Conservation (phyloP, 1,139 yeast genomes). For the Candida sp. region DNA sequence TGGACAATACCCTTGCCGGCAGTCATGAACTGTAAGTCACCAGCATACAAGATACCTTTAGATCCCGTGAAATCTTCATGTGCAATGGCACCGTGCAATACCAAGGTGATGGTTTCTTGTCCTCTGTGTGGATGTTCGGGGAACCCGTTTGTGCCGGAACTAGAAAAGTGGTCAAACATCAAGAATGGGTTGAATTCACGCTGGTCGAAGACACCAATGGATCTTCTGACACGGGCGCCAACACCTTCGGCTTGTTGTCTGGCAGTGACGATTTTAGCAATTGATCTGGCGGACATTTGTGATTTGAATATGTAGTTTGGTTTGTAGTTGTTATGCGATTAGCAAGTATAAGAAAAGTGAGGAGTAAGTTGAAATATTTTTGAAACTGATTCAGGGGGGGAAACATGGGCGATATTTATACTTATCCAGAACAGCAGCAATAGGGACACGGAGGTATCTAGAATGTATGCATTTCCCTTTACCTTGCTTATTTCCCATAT, state of each 20-base stretch:
- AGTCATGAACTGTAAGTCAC: constrained; percentile 95
- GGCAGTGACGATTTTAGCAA: constrained; percentile 65
- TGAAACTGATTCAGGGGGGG: not conserved
- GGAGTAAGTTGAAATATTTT: no score
- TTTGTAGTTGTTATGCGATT: not conserved
- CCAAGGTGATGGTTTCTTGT: constrained; percentile 80
- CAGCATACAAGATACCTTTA: constrained; percentile 76
- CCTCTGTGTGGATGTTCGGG: constrained; percentile 96
- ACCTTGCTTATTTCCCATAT: not conserved
- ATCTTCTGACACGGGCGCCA: constrained; percentile 86
- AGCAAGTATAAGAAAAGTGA: not conserved
- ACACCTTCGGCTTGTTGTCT: constrained; percentile 85
- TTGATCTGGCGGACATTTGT: constrained; percentile 42
- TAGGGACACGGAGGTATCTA: not conserved
- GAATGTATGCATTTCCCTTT: not conserved
- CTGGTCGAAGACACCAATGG: constrained; percentile 71
- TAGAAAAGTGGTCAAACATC: constrained; percentile 77
- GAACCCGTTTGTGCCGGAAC: constrained; percentile 64
- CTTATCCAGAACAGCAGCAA: not conserved
- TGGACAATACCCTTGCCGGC: constrained; percentile 93
- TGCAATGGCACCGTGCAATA: constrained; percentile 77
- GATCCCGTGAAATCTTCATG: constrained; percentile 94
- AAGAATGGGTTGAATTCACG: constrained; percentile 84
- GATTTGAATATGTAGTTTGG: constrained; percentile 37
- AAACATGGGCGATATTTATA: not conserved